phyloP scores from a whole-genome alignment of 2,329 filamentous ascomycete species.

The Didymosphaeria variabile region DNA sequence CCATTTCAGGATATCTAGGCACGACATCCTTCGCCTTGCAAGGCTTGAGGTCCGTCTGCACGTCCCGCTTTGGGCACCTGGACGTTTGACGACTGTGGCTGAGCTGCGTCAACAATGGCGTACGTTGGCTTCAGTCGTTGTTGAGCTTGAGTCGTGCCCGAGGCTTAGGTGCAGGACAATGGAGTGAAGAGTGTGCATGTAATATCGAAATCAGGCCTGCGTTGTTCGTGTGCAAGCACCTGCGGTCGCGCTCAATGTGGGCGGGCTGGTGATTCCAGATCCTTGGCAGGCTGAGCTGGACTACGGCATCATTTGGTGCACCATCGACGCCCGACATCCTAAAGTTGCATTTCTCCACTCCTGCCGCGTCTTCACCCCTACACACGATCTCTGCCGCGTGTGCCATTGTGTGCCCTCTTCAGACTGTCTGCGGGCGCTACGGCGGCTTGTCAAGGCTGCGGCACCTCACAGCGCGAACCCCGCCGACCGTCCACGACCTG shows the following conservation, averaged over 20 bases:
- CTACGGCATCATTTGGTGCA: not conserved
- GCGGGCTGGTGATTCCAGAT: not conserved
- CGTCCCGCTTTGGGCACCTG: slow-evolving; percentile 12
- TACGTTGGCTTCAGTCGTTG: not conserved
- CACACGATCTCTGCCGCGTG: slow-evolving; percentile 4
- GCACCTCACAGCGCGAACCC: slow-evolving; percentile 13
- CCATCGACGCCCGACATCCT: not conserved
- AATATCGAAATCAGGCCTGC: not conserved
- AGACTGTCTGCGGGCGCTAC: slow-evolving; percentile 4
- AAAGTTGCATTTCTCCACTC: slow-evolving; percentile 2
- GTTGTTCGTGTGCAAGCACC: not conserved
- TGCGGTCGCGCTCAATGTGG: not conserved
- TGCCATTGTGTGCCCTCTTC: not conserved
- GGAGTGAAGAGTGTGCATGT: not conserved
- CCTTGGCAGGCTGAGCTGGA: slow-evolving; percentile 3
- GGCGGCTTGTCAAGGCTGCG: slow-evolving; percentile 10
- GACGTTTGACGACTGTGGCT: not conserved
- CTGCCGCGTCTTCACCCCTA: not conserved
- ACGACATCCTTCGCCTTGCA: not conserved
- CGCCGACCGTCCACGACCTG: slow-evolving; percentile 23
- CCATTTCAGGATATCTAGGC: not conserved
- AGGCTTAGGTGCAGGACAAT: no score
- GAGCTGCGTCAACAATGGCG: slow-evolving; percentile 7
- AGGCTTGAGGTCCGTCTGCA: slow-evolving; percentile 6
- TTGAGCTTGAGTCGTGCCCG: not conserved